These are phyloP conservation scores for Gossypium mustelinum DNA, from an alignment of 345 rosid genomes.

Conservation along the genomic window DNA sequence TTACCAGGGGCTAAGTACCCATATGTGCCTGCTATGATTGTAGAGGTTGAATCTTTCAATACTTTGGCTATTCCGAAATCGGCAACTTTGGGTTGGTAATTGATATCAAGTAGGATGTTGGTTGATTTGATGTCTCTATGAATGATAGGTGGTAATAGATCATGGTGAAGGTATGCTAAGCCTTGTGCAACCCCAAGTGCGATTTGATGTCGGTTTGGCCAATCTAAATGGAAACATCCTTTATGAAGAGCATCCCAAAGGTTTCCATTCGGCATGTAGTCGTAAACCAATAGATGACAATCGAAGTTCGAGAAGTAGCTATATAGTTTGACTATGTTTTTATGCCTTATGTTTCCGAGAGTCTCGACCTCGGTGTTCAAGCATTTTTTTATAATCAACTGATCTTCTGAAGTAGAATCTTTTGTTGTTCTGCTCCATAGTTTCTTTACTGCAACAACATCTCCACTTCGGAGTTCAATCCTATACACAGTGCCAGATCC, in stretches of 20 bases:
- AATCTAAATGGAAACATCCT: slow-evolving; percentile 51
- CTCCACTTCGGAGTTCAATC: slow-evolving; percentile 56
- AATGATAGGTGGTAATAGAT: slow-evolving; percentile 63
- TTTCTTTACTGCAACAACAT: slow-evolving; percentile 81
- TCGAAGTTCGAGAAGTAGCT: slow-evolving; percentile 71
- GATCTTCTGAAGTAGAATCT: slow-evolving; percentile 51
- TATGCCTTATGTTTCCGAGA: slow-evolving; percentile 78
- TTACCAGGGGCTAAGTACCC: slow-evolving; percentile 95
- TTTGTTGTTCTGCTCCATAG: slow-evolving; percentile 58
- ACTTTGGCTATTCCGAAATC: slow-evolving; percentile 97
- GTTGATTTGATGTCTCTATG: slow-evolving; percentile 92
- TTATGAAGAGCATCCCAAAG: slow-evolving; percentile 85
- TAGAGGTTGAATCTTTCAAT: slow-evolving; percentile 77
- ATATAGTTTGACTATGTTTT: slow-evolving; percentile 80
- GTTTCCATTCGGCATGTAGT: slow-evolving; percentile 89
- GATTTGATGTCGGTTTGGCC: slow-evolving; percentile 85
- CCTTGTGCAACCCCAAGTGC: slow-evolving; percentile 94
- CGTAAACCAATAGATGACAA: slow-evolving; percentile 70
- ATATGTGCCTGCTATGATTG: slow-evolving; percentile 81
- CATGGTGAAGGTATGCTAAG: slow-evolving; percentile 86
- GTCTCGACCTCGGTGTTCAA: slow-evolving; percentile 87
- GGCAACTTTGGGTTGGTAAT: slow-evolving; percentile 82
- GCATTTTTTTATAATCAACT: slow-evolving; percentile 43
- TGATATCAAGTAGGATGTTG: slow-evolving; percentile 68
- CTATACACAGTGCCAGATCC: slow-evolving; percentile 83